A percentile compares a stretch with the other conserved stretches of the same genome.
Conservation (phyloP, 1,284 basidiomycete species). For the Filobasidium uniguttulatum region DNA sequence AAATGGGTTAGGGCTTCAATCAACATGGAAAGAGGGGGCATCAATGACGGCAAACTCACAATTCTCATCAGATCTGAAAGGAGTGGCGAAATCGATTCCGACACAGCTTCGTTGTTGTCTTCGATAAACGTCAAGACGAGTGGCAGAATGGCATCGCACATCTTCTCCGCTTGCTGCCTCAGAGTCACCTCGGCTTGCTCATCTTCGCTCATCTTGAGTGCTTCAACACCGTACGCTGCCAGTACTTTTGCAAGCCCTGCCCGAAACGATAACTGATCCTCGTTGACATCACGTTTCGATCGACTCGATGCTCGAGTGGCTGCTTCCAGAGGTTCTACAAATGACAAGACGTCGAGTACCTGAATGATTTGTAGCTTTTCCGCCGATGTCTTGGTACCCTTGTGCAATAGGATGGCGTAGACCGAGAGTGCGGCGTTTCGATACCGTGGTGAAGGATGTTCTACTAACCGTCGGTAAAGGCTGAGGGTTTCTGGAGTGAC, state of each 20-base stretch:
- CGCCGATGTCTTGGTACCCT: slow-evolving; percentile 80
- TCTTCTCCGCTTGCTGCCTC: slow-evolving; percentile 51
- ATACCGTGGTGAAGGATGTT: slow-evolving; percentile 36
- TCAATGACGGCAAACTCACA: slow-evolving; percentile 42
- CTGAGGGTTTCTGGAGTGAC: slow-evolving; percentile 81
- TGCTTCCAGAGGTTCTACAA: slow-evolving; percentile 63
- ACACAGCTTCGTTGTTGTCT: slow-evolving; percentile 76
- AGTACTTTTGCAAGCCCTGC: slow-evolving; percentile 77
- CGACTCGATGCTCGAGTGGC: slow-evolving; percentile 52
- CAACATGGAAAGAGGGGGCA: background rate
- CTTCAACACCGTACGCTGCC: slow-evolving; percentile 69
- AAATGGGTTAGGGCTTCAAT: slow-evolving; percentile 11
- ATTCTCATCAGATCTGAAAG: slow-evolving; percentile 58
- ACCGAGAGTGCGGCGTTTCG: slow-evolving; percentile 71
- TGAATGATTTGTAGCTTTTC: slow-evolving; percentile 87
- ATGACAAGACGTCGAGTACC: slow-evolving; percentile 68
- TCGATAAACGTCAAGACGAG: slow-evolving; percentile 77
- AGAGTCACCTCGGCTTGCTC: slow-evolving; percentile 45
- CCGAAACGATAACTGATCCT: slow-evolving; percentile 64
- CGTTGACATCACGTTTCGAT: slow-evolving; percentile 15
- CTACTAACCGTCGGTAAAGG: slow-evolving; percentile 71
- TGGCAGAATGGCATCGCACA: slow-evolving; percentile 61
- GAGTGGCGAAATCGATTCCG: slow-evolving; percentile 67
- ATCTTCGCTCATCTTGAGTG: slow-evolving; percentile 67
- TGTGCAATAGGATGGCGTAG: slow-evolving; percentile 67